phyloP scores from a whole-genome alignment of 108 stramenopile genomes.

The Cyclotella atomus region DNA sequence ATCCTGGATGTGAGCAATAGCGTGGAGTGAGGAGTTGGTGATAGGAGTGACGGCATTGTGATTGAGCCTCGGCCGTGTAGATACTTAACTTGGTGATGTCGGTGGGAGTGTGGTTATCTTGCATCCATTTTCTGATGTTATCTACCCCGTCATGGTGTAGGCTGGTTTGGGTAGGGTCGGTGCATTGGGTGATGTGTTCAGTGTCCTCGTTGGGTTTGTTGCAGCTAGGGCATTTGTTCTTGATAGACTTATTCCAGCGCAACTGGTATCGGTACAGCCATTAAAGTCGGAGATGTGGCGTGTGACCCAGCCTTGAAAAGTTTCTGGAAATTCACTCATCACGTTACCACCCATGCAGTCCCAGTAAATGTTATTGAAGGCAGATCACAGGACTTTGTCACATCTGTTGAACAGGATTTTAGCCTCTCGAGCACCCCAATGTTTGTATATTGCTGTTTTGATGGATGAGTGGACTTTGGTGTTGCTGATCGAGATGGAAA shows the following conservation, averaged over 20 bases:
- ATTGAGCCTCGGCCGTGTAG: background rate
- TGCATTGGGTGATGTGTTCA: background rate
- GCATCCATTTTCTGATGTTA: conserved; percentile 1
- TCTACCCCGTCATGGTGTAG: background rate
- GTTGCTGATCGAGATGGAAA: background rate
- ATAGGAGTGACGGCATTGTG: background rate
- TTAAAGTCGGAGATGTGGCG: background rate
- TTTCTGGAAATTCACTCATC: background rate
- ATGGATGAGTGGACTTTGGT: background rate
- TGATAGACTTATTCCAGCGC: background rate
- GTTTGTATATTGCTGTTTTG: background rate
- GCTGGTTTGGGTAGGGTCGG: background rate
- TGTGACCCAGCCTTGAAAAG: background rate
- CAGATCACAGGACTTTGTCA: background rate
- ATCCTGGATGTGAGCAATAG: background rate
- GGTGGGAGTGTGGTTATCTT: background rate
- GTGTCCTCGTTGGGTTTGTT: background rate
- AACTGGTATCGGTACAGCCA: background rate
- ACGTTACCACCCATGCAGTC: background rate
- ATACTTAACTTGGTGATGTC: background rate
- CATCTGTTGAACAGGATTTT: background rate
- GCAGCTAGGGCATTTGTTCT: background rate
- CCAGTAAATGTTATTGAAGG: background rate
- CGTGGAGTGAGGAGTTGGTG: background rate
- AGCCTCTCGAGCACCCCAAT: background rate